Base-by-base conservation (phyloP, 139 green algal genomes). In the Volvox africanus region DNA sequence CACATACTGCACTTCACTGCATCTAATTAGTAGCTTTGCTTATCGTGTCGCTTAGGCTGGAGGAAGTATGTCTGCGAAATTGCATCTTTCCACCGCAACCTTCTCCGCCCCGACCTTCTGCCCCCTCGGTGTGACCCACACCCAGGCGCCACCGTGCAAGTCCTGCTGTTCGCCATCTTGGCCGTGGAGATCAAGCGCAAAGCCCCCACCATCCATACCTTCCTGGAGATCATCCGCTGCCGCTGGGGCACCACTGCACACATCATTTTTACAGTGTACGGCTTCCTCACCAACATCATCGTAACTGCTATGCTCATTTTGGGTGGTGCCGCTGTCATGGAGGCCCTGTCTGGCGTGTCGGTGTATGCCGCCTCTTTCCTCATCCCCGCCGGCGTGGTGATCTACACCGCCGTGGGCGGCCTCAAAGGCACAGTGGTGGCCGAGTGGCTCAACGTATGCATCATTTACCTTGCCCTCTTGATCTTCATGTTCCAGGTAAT, bases 141-240 rank as follows among this genome's bases (percentile, higher is more conserved):
- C 11, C 32, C 94, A 20, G 97, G 97, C 50, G 97, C 97, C 33
- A 99, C 97, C 16, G 95, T 99, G 44, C 97, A 99, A 92, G 95
- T 99, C 90, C 94, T 99, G 77, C 96, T 99, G 44, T 99, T 99
- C 83, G 97, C 96, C 80, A 96, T 99, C 71, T 93, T 99, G 30
- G 97, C 97, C 28, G 97, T 99, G 44, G 94, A 99, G 93, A 95
- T 99, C 92, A 99, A 99, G 96, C 95, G 96, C 79, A 99, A 99
- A 91, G 97, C 97, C 20, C 97, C 97, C 79, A 97, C 93, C 28
- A 96, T 96, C 9, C 97, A 99, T 94, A 99, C 97, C 36, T 95
- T 99, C 80, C 95, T 98, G 50, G 97, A 99, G 92, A 98, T 99
- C 88, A 91, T 99, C 76, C 87, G 87, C 61, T 91, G 75, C n/a